Base-by-base conservation (phyloP, 2,329 filamentous ascomycete genomes). In the Epichloe scottii region DNA sequence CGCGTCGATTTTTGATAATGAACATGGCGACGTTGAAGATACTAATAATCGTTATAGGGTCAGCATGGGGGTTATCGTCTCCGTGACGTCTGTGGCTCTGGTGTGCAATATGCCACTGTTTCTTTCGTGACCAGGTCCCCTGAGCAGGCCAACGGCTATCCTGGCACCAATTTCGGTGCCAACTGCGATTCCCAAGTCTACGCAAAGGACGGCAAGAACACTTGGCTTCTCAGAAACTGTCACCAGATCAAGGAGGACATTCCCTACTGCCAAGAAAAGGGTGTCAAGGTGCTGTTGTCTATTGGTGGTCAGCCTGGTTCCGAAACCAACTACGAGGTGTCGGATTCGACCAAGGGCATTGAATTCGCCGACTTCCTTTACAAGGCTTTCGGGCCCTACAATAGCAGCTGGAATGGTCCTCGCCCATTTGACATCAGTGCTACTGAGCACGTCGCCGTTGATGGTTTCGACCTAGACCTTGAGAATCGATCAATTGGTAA, bases 381-480 rank as follows among this genome's bases (percentile, higher is more conserved):
- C 56, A 57, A 58, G 8, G 63, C 66, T 17, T 72, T 68, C 49
- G 69, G 69, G 30, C 68, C 68, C 5, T 63, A 64, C 42, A 42
- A 64, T n/a, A 7, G 57, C 2, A 38, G 23, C 15, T 69, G 61
- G 57, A 53, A 51, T 3, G 61, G 66, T 2, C 66, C 70, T 40
- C 66, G 70, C 45, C 70, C 69, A 4, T 71, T 73, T 42, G 70
- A 70, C 47, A 44, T 51, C 46, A 59, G 53, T 42, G 46, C 50
- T 5, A 58, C 56, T 12, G 53, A 60, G 17, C 59, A 60, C 53
- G 59, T 55, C 40, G 50, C 59, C 10, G 58, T 72, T 45, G 68
- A 73, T 51, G 71, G 71, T 39, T 73, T 71, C 51, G 68, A 71
- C 53, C 66, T 73, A 55, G 69, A 72, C 49, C 62, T 73, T 11